These are phyloP conservation scores for Aspergillus pseudotamarii DNA, from an alignment of 2,329 filamentous ascomycete species.

Conservation along the genomic window DNA sequence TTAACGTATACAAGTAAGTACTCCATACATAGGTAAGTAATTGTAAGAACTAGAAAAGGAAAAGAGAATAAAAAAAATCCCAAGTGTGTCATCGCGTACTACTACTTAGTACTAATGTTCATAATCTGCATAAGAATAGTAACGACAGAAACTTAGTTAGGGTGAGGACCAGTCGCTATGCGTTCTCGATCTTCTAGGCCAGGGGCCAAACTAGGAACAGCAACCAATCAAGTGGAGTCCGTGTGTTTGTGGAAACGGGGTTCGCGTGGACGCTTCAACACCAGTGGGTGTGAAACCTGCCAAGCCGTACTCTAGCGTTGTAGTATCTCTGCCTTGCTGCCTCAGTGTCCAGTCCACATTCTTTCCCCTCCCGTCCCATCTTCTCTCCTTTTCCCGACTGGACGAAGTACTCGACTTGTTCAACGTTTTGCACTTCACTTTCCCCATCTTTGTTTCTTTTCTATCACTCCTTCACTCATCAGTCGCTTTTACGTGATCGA, in stretches of 20 bases:
- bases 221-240: not conserved
- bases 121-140: conserved; percentile 4
- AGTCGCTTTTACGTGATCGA: conserved; percentile 19
- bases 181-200: conserved; percentile 11
- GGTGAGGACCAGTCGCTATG: not conserved
- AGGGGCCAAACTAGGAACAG: not conserved
- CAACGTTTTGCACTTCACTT: conserved; percentile 12
- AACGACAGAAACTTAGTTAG: conserved; percentile 3
- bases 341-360: not conserved
- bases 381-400: conserved; percentile 13
- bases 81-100: not conserved
- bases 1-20: not conserved
- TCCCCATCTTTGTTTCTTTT: conserved; percentile 13
- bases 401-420: conserved; percentile 12
- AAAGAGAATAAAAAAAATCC: not conserved
- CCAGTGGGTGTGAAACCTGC: conserved; percentile 11
- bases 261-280: conserved; percentile 7
- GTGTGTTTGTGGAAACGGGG: conserved; percentile 8
- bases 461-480: conserved; percentile 14
- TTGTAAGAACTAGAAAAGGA: not conserved
- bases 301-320: conserved; percentile 8
- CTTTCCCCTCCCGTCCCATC: conserved; percentile 8
- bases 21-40: not conserved
- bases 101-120: not conserved
- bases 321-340: conserved; percentile 10